Conservation (phyloP, 495 filamentous ascomycete genomes). For the Talaromyces thailandensis region DNA sequence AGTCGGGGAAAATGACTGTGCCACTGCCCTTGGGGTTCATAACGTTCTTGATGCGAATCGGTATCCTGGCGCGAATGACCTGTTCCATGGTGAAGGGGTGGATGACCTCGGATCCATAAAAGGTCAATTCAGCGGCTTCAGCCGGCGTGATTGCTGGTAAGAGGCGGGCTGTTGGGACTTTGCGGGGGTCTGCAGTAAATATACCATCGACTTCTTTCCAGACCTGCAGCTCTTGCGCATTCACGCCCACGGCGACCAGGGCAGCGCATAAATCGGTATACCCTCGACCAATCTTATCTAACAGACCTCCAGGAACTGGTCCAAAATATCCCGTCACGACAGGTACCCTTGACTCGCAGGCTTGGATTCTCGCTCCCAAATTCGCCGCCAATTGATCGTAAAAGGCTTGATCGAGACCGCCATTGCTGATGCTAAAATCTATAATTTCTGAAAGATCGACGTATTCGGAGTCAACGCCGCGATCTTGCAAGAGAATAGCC, state of each 20-base stretch:
- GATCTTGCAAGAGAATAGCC: slow-evolving; percentile 69
- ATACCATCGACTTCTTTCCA: slow-evolving; percentile 95
- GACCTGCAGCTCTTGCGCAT: slow-evolving; percentile 74
- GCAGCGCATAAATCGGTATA: slow-evolving; percentile 89
- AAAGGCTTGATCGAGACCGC: slow-evolving; percentile 67
- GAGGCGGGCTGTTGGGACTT: slow-evolving; percentile 75
- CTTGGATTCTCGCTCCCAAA: slow-evolving; percentile 57
- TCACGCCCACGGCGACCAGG: slow-evolving; percentile 66
- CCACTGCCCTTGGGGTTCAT: slow-evolving; percentile 84
- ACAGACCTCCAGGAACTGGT: slow-evolving; percentile 68
- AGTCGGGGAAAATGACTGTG: slow-evolving; percentile 67
- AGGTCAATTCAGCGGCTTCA: slow-evolving; percentile 85
- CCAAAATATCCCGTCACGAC: slow-evolving; percentile 85
- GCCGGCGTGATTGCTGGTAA: slow-evolving; percentile 72
- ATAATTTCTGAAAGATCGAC: slow-evolving; percentile 76
- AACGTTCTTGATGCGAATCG: slow-evolving; percentile 96
- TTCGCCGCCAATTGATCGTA: slow-evolving; percentile 60
- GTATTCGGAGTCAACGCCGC: slow-evolving; percentile 71
- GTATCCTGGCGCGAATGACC: slow-evolving; percentile 84
- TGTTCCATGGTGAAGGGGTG: slow-evolving; percentile 99
- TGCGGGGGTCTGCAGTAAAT: slow-evolving; percentile 79
- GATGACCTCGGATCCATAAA: slow-evolving; percentile 92
- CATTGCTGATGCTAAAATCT: slow-evolving; percentile 44
- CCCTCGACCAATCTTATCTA: slow-evolving; percentile 73
- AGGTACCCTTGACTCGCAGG: slow-evolving; percentile 62